phyloP scores from a whole-genome alignment of 2,329 filamentous ascomycete genomes.

The Fusarium newnesense region DNA sequence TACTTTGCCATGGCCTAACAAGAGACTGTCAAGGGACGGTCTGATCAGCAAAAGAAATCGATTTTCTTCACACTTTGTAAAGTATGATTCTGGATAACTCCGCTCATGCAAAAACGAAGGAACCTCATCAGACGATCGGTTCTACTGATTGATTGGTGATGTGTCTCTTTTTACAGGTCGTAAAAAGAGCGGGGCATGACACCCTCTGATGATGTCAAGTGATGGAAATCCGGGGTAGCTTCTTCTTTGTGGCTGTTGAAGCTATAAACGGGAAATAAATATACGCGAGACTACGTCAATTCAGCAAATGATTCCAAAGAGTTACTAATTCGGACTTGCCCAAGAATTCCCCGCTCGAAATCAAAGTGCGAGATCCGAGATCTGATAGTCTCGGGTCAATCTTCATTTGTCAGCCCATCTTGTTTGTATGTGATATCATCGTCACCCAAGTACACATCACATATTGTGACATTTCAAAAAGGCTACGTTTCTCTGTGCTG shows the following conservation, averaged over 20 bases:
- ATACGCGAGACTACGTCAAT: constrained; percentile 4
- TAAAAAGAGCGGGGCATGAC: constrained; percentile 13
- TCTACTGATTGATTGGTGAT: not conserved
- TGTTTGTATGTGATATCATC: constrained; percentile 13
- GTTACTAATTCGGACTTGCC: not conserved
- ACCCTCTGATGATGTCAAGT: constrained; percentile 31
- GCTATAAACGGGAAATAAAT: not conserved
- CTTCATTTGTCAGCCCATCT: constrained; percentile 25
- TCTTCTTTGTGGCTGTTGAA: not conserved
- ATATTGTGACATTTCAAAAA: not conserved
- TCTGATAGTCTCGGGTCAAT: not conserved
- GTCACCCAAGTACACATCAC: not conserved
- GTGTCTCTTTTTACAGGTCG: constrained; percentile 1
- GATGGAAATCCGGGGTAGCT: constrained; percentile 37
- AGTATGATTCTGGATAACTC: not conserved
- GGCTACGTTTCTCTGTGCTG: not conserved
- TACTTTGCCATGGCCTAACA: not conserved
- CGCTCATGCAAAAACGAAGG: not conserved
- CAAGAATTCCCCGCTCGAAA: not conserved
- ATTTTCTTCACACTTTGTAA: not conserved
- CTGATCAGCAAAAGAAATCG: not conserved
- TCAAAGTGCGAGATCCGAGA: constrained; percentile 9
- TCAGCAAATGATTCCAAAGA: constrained; percentile 8
- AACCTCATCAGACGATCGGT: not conserved
- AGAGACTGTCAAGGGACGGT: not conserved